Conservation (phyloP, 2,329 filamentous ascomycete species). For the Colletotrichum nymphaeae region DNA sequence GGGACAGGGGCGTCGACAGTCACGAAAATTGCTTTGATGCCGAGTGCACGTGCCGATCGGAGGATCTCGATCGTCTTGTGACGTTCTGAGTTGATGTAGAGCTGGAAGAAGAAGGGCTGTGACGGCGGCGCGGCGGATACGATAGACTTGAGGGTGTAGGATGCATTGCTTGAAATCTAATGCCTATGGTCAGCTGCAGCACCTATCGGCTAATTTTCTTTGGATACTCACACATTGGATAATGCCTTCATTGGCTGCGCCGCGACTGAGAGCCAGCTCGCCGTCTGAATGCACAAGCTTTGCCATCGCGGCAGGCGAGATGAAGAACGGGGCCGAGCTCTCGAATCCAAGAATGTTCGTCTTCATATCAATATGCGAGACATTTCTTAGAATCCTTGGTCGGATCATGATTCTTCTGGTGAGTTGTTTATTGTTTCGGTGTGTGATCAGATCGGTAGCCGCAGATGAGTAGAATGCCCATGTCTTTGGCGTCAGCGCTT, state of each 20-base stretch:
- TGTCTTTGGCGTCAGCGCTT: constrained; percentile 38
- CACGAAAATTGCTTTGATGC: constrained; percentile 65
- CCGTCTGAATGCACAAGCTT: constrained; percentile 72
- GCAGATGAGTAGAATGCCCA: constrained; percentile 84
- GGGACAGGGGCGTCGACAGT: constrained; percentile 69
- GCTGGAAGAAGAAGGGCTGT: constrained; percentile 67
- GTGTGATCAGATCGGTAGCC: constrained; percentile 81
- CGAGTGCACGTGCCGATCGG: constrained; percentile 53
- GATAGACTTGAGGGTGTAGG: constrained; percentile 58
- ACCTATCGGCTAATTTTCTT: background rate
- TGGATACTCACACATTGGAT: constrained; percentile 55
- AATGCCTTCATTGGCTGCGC: constrained; percentile 56
- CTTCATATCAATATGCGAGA: constrained; percentile 70
- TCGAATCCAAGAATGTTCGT: constrained; percentile 66
- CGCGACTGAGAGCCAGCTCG: constrained; percentile 49
- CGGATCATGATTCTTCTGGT: constrained; percentile 74
- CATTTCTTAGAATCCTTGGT: constrained; percentile 83
- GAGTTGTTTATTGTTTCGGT: constrained; percentile 77
- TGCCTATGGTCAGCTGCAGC: background rate
- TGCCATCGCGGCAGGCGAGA: constrained; percentile 73
- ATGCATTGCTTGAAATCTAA: constrained; percentile 63
- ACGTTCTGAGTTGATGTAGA: constrained; percentile 70
- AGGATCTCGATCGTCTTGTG: constrained; percentile 61
- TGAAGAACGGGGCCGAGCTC: constrained; percentile 69
- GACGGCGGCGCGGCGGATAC: constrained; percentile 46